Evolutionary conservation across 345 rosid genomes (phyloP).

Genomic region (Boechera divaricarpa): DNA sequence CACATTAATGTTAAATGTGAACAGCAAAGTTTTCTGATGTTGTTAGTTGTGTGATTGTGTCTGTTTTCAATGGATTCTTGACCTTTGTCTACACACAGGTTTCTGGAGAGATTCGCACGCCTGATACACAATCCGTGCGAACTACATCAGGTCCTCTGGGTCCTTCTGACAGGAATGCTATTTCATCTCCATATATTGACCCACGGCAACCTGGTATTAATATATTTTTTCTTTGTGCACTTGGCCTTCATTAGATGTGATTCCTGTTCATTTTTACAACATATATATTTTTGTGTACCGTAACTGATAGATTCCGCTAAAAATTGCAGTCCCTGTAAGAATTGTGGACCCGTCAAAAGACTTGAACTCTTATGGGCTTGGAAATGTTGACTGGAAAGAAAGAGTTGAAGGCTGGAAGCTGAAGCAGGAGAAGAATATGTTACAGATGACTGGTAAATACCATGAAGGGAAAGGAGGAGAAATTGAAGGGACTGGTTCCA

Average conservation of each 20-base stretch:
- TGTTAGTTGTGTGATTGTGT: neutral
- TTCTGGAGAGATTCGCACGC: constrained; percentile 97
- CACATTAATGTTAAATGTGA: constrained; percentile 11
- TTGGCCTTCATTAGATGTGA: constrained; percentile 9
- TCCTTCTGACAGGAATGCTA: constrained; percentile 77
- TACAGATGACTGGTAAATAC: constrained; percentile 77
- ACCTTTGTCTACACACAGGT: constrained; percentile 54
- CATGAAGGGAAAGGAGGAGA: constrained; percentile 92
- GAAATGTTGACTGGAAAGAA: constrained; percentile 99
- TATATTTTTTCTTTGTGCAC: constrained; percentile 14
- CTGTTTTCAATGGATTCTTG: constrained; percentile 24
- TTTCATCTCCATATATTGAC: constrained; percentile 89
- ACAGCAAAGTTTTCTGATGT: neutral
- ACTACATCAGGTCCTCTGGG: constrained; percentile 99
- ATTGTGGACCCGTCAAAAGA: constrained; percentile 98
- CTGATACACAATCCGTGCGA: constrained; percentile 89
- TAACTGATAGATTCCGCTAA: constrained; percentile 33
- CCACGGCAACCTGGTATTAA: constrained; percentile 95
- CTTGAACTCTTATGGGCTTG: constrained; percentile 97
- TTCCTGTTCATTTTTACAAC: constrained; percentile 11
- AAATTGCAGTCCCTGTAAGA: constrained; percentile 84
- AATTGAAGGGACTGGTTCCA: constrained; percentile 96
- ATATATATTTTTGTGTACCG: neutral
- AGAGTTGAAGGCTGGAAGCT: constrained; percentile 99
- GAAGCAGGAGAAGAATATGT: constrained; percentile 90